Conservation (phyloP, 176 grass and related monocot species). For the Bothriochloa decipiens region DNA sequence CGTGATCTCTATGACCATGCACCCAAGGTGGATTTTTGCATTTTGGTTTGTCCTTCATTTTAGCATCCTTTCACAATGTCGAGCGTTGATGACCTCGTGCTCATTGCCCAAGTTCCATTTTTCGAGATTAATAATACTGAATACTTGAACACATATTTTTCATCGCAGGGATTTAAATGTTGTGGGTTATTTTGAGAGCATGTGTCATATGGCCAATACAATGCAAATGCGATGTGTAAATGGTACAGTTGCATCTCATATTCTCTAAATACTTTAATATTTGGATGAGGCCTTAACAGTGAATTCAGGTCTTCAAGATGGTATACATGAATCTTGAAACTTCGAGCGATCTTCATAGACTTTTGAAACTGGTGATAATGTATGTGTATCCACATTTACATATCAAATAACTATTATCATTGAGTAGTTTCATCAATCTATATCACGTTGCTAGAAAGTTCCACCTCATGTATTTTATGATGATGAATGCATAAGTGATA, state of each 20-base stretch:
- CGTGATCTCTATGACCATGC: background rate
- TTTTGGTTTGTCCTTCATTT: background rate
- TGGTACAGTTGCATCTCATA: background rate
- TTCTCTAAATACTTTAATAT: background rate
- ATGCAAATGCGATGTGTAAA: background rate
- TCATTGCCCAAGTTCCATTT: background rate
- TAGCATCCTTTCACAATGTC: background rate
- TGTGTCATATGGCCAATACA: no score
- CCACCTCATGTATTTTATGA: background rate
- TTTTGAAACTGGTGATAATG: no score
- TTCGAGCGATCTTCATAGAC: no score
- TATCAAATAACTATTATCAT: background rate
- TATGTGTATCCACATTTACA: no score
- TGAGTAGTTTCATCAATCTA: background rate
- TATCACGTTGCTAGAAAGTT: background rate
- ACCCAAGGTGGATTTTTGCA: conserved; percentile 22
- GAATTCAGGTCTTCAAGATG: background rate
- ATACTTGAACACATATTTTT: background rate
- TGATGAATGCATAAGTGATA: background rate
- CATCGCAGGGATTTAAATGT: conserved; percentile 33
- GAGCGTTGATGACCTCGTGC: background rate
- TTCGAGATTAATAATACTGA: background rate
- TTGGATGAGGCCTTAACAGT: background rate
- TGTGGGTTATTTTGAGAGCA: conserved; percentile 1
- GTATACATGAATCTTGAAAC: background rate